Conservation (phyloP, 345 rosid species). For the Ceriops zippeliana region DNA sequence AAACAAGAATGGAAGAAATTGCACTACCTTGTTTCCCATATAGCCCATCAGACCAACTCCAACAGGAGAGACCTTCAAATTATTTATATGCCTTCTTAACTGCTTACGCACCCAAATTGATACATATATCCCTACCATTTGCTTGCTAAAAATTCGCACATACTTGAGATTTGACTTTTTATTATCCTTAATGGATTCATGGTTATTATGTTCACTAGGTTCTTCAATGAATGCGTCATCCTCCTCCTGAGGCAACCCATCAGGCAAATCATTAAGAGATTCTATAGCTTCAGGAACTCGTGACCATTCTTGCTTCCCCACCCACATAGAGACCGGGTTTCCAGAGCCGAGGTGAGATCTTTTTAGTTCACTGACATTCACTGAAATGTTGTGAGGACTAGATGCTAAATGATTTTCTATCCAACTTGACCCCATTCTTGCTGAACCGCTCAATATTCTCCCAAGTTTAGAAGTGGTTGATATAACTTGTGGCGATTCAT, state of each 20-base stretch:
- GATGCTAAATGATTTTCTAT: slow-evolving; percentile 33
- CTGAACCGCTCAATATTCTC: slow-evolving; percentile 68
- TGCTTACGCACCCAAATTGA: slow-evolving; percentile 88
- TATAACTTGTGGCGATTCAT: slow-evolving; percentile 58
- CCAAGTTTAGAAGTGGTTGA: slow-evolving; percentile 58
- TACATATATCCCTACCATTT: slow-evolving; percentile 95
- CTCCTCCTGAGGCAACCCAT: slow-evolving; percentile 48
- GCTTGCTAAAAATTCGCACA: slow-evolving; percentile 89
- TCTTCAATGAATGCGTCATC: slow-evolving; percentile 38
- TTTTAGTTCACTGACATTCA: slow-evolving; percentile 41
- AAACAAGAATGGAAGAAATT: slow-evolving; percentile 7
- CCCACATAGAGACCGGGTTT: slow-evolving; percentile 42
- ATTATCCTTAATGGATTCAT: slow-evolving; percentile 16
- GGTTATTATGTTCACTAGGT: slow-evolving; percentile 25
- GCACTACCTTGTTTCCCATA: slow-evolving; percentile 94
- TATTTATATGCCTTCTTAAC: slow-evolving; percentile 83
- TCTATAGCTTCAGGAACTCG: slow-evolving; percentile 37
- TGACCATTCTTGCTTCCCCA: slow-evolving; percentile 31
- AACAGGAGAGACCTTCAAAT: slow-evolving; percentile 85
- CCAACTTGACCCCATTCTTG: slow-evolving; percentile 51
- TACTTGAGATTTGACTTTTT: slow-evolving; percentile 42
- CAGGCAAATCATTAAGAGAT: slow-evolving; percentile 32
- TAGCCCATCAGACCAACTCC: slow-evolving; percentile 99
- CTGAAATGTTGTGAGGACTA: slow-evolving; percentile 35
- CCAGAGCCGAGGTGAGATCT: slow-evolving; percentile 70